Percentiles rank a stretch among this genome's conserved stretches.
Evolutionary conservation across 2,329 filamentous ascomycete species (phyloP).

Genomic region (Ceratocystis papillata): DNA sequence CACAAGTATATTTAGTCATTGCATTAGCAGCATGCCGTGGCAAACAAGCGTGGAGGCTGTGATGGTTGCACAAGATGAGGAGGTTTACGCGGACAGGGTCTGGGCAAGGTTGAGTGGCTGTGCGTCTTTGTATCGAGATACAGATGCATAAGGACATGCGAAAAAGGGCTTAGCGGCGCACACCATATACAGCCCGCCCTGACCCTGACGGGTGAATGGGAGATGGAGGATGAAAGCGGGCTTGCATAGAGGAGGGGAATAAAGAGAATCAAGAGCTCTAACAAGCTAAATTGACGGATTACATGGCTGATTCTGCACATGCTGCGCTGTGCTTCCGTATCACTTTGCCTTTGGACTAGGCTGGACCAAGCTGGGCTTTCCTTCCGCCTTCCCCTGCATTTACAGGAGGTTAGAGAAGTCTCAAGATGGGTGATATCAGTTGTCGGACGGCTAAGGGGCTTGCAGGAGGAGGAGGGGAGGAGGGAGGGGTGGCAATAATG

Average conservation of each 20-base stretch:
- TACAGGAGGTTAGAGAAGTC: conserved; percentile 1
- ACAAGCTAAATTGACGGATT: background rate
- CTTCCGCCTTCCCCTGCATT: conserved; percentile 1
- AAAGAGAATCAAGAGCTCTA: background rate
- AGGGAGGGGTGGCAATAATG: conserved; percentile 4
- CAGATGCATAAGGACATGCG: background rate
- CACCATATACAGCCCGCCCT: too few species aligned
- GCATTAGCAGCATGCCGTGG: too few species aligned
- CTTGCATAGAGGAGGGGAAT: background rate
- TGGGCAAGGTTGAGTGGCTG: background rate
- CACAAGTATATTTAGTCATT: background rate
- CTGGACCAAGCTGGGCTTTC: background rate
- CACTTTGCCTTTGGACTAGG: background rate
- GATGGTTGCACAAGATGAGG: conserved; percentile 5
- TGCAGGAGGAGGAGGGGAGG: background rate
- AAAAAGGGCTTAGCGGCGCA: background rate
- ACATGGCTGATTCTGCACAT: background rate
- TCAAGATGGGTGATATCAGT: background rate
- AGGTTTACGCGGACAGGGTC: background rate
- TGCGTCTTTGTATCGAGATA: background rate
- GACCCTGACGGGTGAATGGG: too few species aligned
- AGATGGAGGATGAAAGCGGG: background rate
- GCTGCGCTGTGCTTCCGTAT: background rate
- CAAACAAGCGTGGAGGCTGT: background rate
- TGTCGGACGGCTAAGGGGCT: conserved; percentile 1